Evolutionary conservation across 1,284 basidiomycete species (phyloP).

Genomic region (Cerrena zonata): DNA sequence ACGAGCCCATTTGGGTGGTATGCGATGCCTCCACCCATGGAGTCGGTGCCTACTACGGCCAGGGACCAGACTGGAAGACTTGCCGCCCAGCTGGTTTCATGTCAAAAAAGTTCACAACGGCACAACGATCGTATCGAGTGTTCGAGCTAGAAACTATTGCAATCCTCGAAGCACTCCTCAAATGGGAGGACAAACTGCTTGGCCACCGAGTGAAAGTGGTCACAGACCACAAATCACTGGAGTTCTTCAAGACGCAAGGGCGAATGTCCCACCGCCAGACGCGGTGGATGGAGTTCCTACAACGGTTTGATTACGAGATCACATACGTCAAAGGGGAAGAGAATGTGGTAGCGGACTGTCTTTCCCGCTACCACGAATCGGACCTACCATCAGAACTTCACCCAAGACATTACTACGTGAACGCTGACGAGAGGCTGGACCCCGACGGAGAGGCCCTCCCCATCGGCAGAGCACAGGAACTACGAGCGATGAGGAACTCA

Average conservation of each 20-base stretch:
- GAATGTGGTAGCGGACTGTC: conserved; percentile 30
- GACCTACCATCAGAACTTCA: conserved; percentile 17
- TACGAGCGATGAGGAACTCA: conserved; percentile 3
- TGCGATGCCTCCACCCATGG: too few species aligned
- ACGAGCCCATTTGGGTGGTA: too few species aligned
- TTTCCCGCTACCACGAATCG: conserved; percentile 33
- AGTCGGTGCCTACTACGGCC: too few species aligned
- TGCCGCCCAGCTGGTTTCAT: conserved; percentile 31
- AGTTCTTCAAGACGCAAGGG: conserved; percentile 31
- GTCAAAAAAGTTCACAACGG: too few species aligned
- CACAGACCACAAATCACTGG: conserved; percentile 34
- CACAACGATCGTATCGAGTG: conserved; percentile 32
- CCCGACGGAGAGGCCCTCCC: conserved; percentile 20
- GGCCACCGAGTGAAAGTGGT: conserved; percentile 24
- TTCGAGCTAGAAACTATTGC: conserved; percentile 33
- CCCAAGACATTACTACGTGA: conserved; percentile 22
- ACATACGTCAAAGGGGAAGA: too few species aligned
- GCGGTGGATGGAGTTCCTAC: conserved; percentile 33
- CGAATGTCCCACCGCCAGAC: too few species aligned
- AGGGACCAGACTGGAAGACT: conserved; percentile 26
- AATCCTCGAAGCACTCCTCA: conserved; percentile 30
- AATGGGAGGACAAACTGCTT: too few species aligned
- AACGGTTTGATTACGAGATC: conserved; percentile 28
- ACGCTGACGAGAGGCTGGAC: conserved; percentile 23
- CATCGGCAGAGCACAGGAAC: conserved; percentile 7